Conservation (phyloP, 805 yeast species). For the Suhomyces sp. region DNA sequence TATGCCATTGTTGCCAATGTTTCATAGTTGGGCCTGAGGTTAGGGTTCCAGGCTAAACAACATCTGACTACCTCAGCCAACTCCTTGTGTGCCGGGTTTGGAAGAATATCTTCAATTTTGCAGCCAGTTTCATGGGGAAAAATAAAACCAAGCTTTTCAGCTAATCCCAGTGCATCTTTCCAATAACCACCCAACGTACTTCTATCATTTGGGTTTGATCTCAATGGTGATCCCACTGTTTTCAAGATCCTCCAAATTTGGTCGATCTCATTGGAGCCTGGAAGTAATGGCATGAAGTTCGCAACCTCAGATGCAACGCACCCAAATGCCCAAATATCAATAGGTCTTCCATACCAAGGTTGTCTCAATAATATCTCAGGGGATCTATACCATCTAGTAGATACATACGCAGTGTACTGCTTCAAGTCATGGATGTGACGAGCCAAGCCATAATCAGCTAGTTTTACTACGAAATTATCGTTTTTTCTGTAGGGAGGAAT, state of each 20-base stretch:
- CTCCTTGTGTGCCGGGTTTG: conserved; percentile 42
- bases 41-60: conserved; percentile 80
- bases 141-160: conserved; percentile 52
- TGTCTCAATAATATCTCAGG: conserved; percentile 76
- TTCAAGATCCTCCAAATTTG: conserved; percentile 70
- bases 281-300: conserved; percentile 74
- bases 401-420: conserved; percentile 72
- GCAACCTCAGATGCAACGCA: conserved; percentile 74
- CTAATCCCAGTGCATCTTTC: conserved; percentile 59
- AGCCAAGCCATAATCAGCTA: conserved; percentile 81
- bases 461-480: conserved; percentile 60
- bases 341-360: conserved; percentile 60
- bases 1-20: conserved; percentile 51
- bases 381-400: conserved; percentile 84
- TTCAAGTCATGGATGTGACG: conserved; percentile 53
- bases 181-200: conserved; percentile 63
- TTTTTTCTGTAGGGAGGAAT: conserved; percentile 41
- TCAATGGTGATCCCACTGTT: conserved; percentile 71
- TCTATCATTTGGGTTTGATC: conserved; percentile 27
- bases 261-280: conserved; percentile 77
- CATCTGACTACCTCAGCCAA: conserved; percentile 42
- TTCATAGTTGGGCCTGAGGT: conserved; percentile 53
- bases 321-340: conserved; percentile 88
- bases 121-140: conserved; percentile 58
- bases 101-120: conserved; percentile 44